Percentiles rank a stretch among this genome's conserved stretches.
Conservation (phyloP, 192 early-diverging fungal species). For the Entophlyctis helioformis region DNA sequence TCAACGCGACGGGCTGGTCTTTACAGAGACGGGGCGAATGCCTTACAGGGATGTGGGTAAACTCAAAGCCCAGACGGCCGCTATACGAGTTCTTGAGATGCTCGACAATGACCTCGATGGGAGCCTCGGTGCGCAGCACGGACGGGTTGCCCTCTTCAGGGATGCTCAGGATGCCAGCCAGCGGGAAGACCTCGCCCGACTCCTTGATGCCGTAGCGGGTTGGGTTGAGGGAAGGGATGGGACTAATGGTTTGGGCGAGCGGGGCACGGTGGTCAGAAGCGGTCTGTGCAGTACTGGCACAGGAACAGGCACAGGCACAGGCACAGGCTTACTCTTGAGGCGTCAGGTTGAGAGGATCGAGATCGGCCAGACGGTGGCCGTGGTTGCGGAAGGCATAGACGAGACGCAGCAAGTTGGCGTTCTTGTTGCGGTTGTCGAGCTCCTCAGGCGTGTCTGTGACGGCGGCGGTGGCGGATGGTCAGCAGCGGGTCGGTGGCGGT, state of each 20-base stretch:
- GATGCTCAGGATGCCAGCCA: conserved; percentile 68
- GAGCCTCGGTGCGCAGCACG: conserved; percentile 37
- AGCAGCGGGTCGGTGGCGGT: no score
- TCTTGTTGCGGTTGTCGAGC: conserved; percentile 67
- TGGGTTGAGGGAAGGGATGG: conserved; percentile 57
- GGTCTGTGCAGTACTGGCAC: no score
- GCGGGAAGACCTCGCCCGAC: conserved; percentile 37
- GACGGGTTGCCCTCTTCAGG: conserved; percentile 33
- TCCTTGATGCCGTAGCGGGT: conserved; percentile 69
- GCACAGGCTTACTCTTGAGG: conserved; percentile 54
- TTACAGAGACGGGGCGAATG: no score
- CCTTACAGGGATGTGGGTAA: conserved; percentile 77
- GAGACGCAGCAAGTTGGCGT: conserved; percentile 75
- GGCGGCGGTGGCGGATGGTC: no score
- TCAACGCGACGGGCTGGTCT: no score
- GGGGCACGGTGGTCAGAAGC: no score
- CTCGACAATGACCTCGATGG: conserved; percentile 51
- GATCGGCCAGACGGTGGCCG: conserved; percentile 70
- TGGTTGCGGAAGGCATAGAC: conserved; percentile 58
- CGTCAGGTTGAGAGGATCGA: conserved; percentile 77
- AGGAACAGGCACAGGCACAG: no score
- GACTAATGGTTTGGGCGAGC: neutral
- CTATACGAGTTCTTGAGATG: conserved; percentile 57
- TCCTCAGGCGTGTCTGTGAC: conserved; percentile 59
- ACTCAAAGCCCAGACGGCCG: conserved; percentile 87